Evolutionary conservation across 192 early-diverging fungal genomes (phyloP).

Genomic region (Funneliformis mosseae): DNA sequence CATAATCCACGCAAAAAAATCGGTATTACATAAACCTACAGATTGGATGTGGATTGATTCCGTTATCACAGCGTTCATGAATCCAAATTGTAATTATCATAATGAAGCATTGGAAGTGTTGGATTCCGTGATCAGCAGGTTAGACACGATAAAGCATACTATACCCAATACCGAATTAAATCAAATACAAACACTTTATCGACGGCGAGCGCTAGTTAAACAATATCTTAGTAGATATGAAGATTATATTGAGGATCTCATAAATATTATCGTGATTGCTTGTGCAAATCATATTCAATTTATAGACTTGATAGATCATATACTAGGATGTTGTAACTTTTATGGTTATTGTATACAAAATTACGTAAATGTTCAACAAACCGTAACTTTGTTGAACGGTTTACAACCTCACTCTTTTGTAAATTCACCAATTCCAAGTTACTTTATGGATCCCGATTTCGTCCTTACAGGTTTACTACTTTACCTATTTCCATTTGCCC

Average conservation of each 20-base stretch:
- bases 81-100: not conserved
- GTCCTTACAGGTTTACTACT: not conserved
- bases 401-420: not conserved
- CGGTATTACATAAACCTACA: not conserved
- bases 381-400: not conserved
- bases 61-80: not conserved
- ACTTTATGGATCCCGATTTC: not conserved
- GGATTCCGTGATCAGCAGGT: not conserved
- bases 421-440: not conserved
- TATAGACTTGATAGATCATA: not conserved
- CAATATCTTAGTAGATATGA: not conserved
- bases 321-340: not conserved
- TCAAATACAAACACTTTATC: not conserved
- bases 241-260: not conserved
- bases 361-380: not conserved
- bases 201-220: not conserved
- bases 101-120: not conserved
- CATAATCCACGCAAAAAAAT: not conserved
- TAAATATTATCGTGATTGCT: not conserved
- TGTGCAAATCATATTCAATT: not conserved
- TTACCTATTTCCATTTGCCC: not conserved
- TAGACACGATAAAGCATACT: not conserved
- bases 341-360: not conserved
- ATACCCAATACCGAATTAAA: not conserved
- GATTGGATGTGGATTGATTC: not conserved